phyloP scores from a whole-genome alignment of 805 yeast species.

The Kuraishia floccosa region DNA sequence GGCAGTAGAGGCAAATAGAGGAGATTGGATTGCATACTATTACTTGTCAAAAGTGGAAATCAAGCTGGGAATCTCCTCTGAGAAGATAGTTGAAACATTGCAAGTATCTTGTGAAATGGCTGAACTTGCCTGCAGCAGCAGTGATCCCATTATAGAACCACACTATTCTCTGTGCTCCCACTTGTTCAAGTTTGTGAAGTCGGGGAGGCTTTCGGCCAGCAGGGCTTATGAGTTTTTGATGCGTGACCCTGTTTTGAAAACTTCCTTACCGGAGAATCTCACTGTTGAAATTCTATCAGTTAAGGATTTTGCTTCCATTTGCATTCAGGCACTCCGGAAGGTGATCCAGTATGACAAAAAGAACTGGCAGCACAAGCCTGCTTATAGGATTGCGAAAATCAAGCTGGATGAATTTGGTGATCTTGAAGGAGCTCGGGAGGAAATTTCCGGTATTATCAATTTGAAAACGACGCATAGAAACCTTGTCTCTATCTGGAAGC shows the following conservation, averaged over 20 bases:
- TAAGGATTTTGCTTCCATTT: conserved; percentile 21
- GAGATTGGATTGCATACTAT: conserved; percentile 54
- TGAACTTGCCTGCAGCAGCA: conserved; percentile 19
- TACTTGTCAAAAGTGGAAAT: conserved; percentile 46
- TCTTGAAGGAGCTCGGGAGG: conserved; percentile 41
- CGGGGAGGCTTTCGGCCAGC: conserved; percentile 18
- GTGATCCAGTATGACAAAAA: conserved; percentile 56
- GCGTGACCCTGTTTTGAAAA: conserved; percentile 20
- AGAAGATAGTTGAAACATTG: conserved; percentile 27
- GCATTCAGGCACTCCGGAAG: conserved; percentile 34
- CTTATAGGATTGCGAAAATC: conserved; percentile 58
- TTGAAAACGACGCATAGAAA: conserved; percentile 59
- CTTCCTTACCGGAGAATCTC: conserved; percentile 8
- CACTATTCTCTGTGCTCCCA: conserved; percentile 55
- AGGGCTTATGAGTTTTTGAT: conserved; percentile 28
- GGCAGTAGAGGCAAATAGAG: conserved; percentile 29
- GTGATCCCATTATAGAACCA: conserved; percentile 65
- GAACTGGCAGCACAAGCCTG: conserved; percentile 88
- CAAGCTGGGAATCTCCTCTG: conserved; percentile 26
- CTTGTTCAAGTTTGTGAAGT: conserved; percentile 41
- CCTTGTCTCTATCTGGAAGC: conserved; percentile 84
- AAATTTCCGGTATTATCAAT: conserved; percentile 52
- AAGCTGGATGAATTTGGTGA: conserved; percentile 43
- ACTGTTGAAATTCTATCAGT: conserved; percentile 6
- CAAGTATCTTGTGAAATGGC: conserved; percentile 34